Conservation (phyloP, 2,329 filamentous ascomycete genomes). For the Daldinia sp. region DNA sequence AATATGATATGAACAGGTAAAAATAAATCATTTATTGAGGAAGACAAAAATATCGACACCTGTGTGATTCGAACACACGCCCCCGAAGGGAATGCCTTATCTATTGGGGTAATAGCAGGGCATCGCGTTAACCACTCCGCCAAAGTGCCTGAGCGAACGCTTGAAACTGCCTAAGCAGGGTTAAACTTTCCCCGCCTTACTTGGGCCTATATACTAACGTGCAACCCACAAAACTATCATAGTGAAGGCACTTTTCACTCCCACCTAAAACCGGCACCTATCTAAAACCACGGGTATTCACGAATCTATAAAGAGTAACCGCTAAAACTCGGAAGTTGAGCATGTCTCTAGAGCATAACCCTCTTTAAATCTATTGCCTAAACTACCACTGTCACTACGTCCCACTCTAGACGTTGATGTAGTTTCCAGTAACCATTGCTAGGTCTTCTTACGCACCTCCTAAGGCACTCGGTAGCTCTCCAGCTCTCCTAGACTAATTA, state of each 20-base stretch:
- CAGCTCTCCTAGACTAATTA: no score
- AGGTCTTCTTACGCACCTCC: no score
- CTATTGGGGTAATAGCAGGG: background rate
- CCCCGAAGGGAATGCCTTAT: slow-evolving; percentile 50
- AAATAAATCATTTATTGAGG: background rate
- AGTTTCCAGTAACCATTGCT: no score
- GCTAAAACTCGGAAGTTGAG: no score
- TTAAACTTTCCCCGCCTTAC: background rate
- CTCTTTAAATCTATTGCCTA: no score
- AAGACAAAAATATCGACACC: slow-evolving; percentile 42
- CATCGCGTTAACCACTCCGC: background rate
- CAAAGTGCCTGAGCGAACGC: background rate
- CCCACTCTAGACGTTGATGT: no score
- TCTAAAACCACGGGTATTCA: no score
- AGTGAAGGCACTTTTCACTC: background rate
- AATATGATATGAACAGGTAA: background rate
- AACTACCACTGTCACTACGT: no score
- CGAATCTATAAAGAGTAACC: no score
- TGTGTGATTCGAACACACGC: slow-evolving; percentile 54
- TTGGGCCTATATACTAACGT: background rate
- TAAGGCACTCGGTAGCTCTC: no score
- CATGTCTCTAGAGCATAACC: no score
- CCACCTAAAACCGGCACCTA: background rate
- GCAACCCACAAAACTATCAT: no score
- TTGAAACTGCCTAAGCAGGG: background rate